These are phyloP conservation scores for Colletotrichum endophyticum DNA, from an alignment of 2,329 filamentous ascomycete species.

Conservation along the genomic window DNA sequence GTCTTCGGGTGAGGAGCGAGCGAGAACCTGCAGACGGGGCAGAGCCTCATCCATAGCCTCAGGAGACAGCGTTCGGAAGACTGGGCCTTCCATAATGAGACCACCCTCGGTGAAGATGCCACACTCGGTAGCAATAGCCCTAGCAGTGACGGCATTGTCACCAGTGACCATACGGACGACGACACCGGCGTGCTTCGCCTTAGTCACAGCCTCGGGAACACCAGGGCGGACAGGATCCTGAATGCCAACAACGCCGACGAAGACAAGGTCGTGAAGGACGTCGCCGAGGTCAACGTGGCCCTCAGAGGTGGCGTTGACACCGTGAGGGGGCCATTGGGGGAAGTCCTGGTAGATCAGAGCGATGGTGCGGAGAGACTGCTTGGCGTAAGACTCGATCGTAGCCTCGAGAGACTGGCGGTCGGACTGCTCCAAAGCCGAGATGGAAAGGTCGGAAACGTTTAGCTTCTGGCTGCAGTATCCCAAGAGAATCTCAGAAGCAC, in stretches of 20 bases:
- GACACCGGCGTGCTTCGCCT: conserved; percentile 69
- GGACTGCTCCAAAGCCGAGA: conserved; percentile 47
- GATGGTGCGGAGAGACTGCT: conserved; percentile 76
- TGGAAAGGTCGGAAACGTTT: conserved; percentile 55
- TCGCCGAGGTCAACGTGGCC: conserved; percentile 66
- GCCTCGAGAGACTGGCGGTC: conserved; percentile 56
- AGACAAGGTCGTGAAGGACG: conserved; percentile 68
- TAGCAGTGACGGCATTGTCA: conserved; percentile 68
- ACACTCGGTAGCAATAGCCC: conserved; percentile 68
- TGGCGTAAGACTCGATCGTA: conserved; percentile 64
- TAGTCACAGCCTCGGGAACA: conserved; percentile 67
- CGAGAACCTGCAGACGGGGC: conserved; percentile 54
- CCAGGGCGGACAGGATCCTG: conserved; percentile 72
- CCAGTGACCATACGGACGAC: conserved; percentile 76
- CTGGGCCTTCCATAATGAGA: conserved; percentile 70
- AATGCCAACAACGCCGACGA: conserved; percentile 74
- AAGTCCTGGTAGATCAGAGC: conserved; percentile 78
- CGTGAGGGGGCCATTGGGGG: conserved; percentile 69
- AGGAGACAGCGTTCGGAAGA: conserved; percentile 61
- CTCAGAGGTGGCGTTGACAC: conserved; percentile 63
- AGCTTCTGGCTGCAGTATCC: conserved; percentile 42
- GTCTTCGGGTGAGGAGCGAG: conserved; percentile 64
- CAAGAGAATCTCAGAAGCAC: conserved; percentile 61
- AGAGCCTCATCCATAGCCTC: conserved; percentile 58
- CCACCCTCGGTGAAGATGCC: conserved; percentile 67